Evolutionary conservation across 352 stramenopile genomes (phyloP).

Genomic region (Lagenidium giganteum): DNA sequence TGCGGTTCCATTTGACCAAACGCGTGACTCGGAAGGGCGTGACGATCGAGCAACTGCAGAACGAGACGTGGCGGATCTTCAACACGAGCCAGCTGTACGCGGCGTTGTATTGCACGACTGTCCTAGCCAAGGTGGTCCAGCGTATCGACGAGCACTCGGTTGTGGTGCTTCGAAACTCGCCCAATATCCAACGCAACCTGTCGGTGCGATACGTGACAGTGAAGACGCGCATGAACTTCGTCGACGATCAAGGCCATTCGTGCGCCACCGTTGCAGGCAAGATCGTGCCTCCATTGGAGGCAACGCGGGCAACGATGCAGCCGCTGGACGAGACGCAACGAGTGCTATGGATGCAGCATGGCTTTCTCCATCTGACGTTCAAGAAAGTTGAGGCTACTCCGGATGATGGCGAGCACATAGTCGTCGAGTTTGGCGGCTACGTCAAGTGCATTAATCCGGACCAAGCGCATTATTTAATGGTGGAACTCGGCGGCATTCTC

Average conservation of each 20-base stretch:
- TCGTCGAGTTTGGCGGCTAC: conserved; percentile 15
- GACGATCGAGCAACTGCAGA: conserved; percentile 14
- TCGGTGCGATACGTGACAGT: too few relatives aligned
- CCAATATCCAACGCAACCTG: too few relatives aligned
- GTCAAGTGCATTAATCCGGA: conserved; percentile 33
- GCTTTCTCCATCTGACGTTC: too few relatives aligned
- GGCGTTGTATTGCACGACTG: conserved; percentile 27
- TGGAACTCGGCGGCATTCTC: conserved; percentile 47
- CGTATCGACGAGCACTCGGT: conserved; percentile 28
- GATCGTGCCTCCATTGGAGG: too few relatives aligned
- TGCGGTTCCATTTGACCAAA: conserved; percentile 43
- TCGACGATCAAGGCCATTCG: too few relatives aligned
- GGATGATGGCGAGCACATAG: too few relatives aligned
- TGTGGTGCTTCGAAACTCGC: conserved; percentile 34
- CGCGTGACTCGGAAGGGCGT: conserved; percentile 13
- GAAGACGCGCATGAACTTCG: too few relatives aligned
- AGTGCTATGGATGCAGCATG: too few relatives aligned
- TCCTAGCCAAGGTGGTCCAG: conserved; percentile 33
- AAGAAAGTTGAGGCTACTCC: too few relatives aligned
- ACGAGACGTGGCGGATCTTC: conserved; percentile 28
- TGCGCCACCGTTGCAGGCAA: too few relatives aligned
- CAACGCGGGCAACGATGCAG: too few relatives aligned
- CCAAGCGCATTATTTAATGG: conserved; percentile 40
- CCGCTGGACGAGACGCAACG: too few relatives aligned
- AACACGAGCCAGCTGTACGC: conserved; percentile 30